phyloP scores from a whole-genome alignment of 257 asterid genomes.

The Lycium ferocissimum region DNA sequence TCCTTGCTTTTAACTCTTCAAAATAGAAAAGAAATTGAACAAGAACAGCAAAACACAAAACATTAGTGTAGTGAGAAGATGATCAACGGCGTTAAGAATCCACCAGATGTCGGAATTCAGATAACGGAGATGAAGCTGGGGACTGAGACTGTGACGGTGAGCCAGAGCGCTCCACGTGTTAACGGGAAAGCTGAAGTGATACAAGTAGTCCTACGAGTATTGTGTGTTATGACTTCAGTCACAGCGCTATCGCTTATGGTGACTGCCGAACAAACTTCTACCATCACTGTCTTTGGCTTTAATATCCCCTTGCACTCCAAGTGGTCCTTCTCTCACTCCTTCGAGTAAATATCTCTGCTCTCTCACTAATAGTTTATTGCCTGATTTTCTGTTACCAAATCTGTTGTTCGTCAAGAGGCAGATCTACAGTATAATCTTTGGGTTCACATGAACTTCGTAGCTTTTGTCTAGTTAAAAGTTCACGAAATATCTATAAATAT shows the following conservation, averaged over 20 bases:
- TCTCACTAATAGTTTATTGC: background rate
- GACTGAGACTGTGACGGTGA: constrained; percentile 43
- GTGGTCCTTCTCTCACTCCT: constrained; percentile 86
- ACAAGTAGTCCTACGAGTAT: constrained; percentile 51
- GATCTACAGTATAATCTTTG: too few species aligned
- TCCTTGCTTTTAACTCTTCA: background rate
- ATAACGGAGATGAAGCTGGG: constrained; percentile 61
- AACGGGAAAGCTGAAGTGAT: constrained; percentile 53
- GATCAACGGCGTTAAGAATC: constrained; percentile 47
- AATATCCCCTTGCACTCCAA: constrained; percentile 72
- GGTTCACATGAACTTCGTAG: too few species aligned
- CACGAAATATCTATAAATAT: too few species aligned
- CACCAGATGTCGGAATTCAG: constrained; percentile 61
- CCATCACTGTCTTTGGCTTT: constrained; percentile 77
- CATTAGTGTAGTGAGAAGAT: constrained; percentile 29
- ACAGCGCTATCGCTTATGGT: constrained; percentile 69
- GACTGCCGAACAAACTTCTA: constrained; percentile 69
- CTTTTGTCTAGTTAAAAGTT: background rate
- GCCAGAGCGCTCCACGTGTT: background rate
- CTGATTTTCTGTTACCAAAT: background rate
- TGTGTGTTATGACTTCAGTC: constrained; percentile 64
- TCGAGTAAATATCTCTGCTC: constrained; percentile 51
- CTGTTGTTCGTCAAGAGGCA: background rate
- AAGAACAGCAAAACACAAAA: background rate
- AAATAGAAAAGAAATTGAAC: background rate